Evolutionary conservation across 305 asterid genomes (phyloP), one percentile per base, ranked within the genome.

Genomic region (Plantago coronopus): DNA sequence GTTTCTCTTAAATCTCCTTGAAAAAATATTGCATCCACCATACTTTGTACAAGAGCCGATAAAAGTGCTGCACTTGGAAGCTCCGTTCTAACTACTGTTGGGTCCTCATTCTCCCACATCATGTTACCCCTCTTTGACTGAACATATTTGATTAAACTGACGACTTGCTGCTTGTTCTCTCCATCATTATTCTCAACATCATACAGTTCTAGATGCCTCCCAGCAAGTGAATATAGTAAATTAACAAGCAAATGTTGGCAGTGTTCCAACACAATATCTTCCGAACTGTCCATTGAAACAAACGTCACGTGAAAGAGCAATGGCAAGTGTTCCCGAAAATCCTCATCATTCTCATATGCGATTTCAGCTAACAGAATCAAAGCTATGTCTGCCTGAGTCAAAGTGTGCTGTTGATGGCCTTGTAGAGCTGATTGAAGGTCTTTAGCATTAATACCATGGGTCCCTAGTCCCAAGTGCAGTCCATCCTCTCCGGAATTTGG

Each of bases 71-170:
- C 99, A 75, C 97, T 90, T 2, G 95, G 97, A 17, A 94, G 95
- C 68, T 90, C 97, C 4, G 82, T 84, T 69, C 93, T 78, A 67
- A 84, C 75, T 17, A 94, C 85, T 19, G 95, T 82, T 43, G 99
- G 89, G 68, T 94, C 99, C 81, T 94, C 99, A 51, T 94, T 94
- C 71, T 94, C 97, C 99, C 99, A 94, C 99, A 94, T 94, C 99
- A 94, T 94, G 83, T 90, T 90, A 38, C 97, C 96, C 69, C 97
- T 73, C 69, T 94, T 94, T 10, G 99, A 94, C 68, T 94, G 99
- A 71, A 94, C 99, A 65, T 94, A 94, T 64, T 94, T 94, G 68
- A 94, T 94, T 66, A 94, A 77, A 80, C 95, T 94, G 58, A 87
- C 97, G 27, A 94, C 99, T 71, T 90, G 97, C 77, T 90, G 99